Conservation (phyloP, 2,329 filamentous ascomycete species). For the Fusarium luffae region DNA sequence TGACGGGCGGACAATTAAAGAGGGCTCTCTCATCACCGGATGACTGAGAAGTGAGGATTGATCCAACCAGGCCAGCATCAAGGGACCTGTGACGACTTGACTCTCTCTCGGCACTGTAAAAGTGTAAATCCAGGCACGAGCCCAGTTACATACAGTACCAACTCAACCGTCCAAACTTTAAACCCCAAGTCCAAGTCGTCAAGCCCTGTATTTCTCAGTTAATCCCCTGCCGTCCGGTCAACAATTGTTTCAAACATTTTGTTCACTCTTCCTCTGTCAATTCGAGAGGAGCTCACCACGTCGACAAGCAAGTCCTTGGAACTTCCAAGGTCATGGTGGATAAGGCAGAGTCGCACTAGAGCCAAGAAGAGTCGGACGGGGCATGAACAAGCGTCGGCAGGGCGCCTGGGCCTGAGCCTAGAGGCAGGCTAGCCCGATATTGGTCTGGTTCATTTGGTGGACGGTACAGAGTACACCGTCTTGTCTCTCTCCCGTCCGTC, state of each 20-base stretch:
- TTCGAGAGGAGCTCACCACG: constrained; percentile 24
- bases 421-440: constrained; percentile 33
- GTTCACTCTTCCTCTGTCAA: neutral
- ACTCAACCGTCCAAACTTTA: constrained; percentile 30
- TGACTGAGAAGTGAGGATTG: constrained; percentile 20
- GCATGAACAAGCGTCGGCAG: constrained; percentile 39
- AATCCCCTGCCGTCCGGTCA: constrained; percentile 8
- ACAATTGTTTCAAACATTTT: constrained; percentile 22
- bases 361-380: constrained; percentile 31
- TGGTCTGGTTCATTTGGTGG: constrained; percentile 8
- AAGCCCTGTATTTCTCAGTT: neutral
- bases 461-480: constrained; percentile 19
- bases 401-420: constrained; percentile 40
- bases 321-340: constrained; percentile 32
- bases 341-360: constrained; percentile 35
- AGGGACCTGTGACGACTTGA: constrained; percentile 1
- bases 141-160: constrained; percentile 3
- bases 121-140: constrained; percentile 33
- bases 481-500: neutral
- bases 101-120: constrained; percentile 15
- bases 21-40: constrained; percentile 18
- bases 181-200: neutral
- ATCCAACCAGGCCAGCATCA: constrained; percentile 2
- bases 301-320: constrained; percentile 29
- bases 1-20: constrained; percentile 3